Evolutionary conservation across 2,329 filamentous ascomycete species (phyloP).

Genomic region (Fusarium ambrosium): DNA sequence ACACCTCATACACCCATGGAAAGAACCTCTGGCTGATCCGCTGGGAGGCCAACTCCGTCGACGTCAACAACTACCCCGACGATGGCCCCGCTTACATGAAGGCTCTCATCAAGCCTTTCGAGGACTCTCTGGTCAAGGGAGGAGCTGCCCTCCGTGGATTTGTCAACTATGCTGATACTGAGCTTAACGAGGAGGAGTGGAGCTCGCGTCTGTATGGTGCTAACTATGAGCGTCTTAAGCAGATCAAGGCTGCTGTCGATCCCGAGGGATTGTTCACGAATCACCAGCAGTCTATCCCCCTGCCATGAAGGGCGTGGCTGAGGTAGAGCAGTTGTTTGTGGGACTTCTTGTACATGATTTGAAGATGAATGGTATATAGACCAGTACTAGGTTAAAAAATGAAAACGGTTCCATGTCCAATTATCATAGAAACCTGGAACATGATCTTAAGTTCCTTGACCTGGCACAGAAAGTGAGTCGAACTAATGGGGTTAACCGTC

Average conservation of each 20-base stretch:
- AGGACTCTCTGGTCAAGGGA: conserved; percentile 30
- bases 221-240: conserved; percentile 38
- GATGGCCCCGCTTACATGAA: conserved; percentile 41
- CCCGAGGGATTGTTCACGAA: conserved; percentile 40
- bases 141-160: conserved; percentile 42
- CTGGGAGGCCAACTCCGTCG: conserved; percentile 34
- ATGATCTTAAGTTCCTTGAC: too few species aligned
- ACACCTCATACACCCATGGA: conserved; percentile 42
- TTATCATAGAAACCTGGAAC: not conserved
- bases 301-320: conserved; percentile 4
- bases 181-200: conserved; percentile 41
- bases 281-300: conserved; percentile 40
- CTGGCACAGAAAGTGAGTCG: too few species aligned
- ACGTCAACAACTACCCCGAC: conserved; percentile 25
- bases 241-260: conserved; percentile 39
- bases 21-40: conserved; percentile 44
- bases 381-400: not conserved
- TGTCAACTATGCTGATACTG: conserved; percentile 46
- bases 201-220: conserved; percentile 41
- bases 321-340: not conserved
- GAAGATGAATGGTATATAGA: not conserved
- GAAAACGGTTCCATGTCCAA: not conserved
- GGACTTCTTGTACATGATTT: not conserved
- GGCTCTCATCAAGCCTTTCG: conserved; percentile 41
- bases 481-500: too few species aligned